A percentile compares a stretch with the other conserved stretches of the same genome.
phyloP scores from a whole-genome alignment of 805 yeast genomes.

The Middelhovenomyces tepae region DNA sequence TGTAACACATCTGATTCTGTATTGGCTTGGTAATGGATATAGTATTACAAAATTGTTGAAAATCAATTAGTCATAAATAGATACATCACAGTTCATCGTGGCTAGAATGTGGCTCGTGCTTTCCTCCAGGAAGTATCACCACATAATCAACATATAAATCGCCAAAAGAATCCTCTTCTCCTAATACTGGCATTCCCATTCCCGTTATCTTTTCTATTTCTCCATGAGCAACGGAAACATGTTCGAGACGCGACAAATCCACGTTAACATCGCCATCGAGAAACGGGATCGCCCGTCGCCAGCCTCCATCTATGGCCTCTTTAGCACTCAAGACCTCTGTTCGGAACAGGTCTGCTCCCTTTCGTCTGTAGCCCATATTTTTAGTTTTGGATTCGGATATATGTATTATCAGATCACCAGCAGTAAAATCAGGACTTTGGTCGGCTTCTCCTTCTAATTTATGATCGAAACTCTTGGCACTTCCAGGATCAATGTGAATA shows the following conservation, averaged over 20 bases:
- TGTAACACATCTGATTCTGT: slow-evolving; percentile 4
- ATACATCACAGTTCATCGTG: no score
- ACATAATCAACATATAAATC: slow-evolving; percentile 41
- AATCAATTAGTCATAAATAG: no score
- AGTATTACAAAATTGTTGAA: no score
- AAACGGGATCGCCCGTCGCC: slow-evolving; percentile 61
- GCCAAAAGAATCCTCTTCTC: slow-evolving; percentile 40
- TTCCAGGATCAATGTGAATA: slow-evolving; percentile 62
- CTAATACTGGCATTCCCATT: slow-evolving; percentile 74
- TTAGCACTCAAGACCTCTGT: slow-evolving; percentile 65
- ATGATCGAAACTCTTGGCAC: slow-evolving; percentile 49
- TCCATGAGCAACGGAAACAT: slow-evolving; percentile 50
- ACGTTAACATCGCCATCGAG: slow-evolving; percentile 51
- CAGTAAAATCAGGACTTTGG: slow-evolving; percentile 66
- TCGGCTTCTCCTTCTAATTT: slow-evolving; percentile 72
- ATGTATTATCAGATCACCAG: slow-evolving; percentile 71
- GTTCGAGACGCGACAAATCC: slow-evolving; percentile 42
- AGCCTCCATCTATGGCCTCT: slow-evolving; percentile 73
- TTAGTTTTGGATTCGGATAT: slow-evolving; percentile 46
- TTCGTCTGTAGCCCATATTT: slow-evolving; percentile 80
- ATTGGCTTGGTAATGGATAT: slow-evolving; percentile 7
- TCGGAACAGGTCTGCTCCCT: slow-evolving; percentile 64
- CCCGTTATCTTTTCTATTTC: slow-evolving; percentile 64
- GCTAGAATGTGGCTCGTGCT: neutral
- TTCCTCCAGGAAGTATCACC: slow-evolving; percentile 26